Evolutionary conservation across 176 grass and related monocot genomes (phyloP).

Genomic region (maize (Zea mays)): DNA sequence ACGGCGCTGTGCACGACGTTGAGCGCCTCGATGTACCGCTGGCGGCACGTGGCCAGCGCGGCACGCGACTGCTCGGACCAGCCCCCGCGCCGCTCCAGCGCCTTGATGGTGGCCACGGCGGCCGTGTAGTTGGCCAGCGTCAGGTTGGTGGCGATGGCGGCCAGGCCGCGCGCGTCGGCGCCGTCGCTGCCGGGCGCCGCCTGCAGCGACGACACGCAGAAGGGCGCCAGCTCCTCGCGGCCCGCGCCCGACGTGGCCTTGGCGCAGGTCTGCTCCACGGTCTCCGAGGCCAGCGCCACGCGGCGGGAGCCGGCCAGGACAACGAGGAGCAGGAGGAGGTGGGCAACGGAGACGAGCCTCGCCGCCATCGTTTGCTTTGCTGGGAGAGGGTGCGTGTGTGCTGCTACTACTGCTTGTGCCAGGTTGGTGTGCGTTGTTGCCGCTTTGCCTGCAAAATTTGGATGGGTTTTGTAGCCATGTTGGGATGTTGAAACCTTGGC

Average conservation of each 20-base stretch:
- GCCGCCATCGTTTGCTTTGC: conserved; percentile 28
- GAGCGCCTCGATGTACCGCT: conserved; percentile 45
- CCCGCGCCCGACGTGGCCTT: conserved; percentile 25
- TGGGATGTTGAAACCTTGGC: neutral
- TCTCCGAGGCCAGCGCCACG: neutral
- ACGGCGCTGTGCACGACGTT: conserved; percentile 58
- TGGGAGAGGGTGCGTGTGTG: neutral
- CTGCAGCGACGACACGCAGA: conserved; percentile 47
- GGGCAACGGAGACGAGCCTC: neutral
- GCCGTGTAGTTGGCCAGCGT: conserved; percentile 59
- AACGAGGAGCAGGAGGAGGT: neutral
- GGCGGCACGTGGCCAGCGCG: conserved; percentile 44
- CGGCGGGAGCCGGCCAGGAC: neutral
- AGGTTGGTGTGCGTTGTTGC: neutral
- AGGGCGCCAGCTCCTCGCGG: conserved; percentile 2
- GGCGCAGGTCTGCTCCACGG: conserved; percentile 34
- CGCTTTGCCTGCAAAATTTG: neutral
- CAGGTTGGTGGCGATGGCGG: conserved; percentile 50
- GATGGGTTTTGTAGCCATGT: conserved; percentile 14
- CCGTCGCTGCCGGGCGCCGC: conserved; percentile 34
- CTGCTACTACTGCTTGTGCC: neutral
- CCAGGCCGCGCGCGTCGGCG: conserved; percentile 43
- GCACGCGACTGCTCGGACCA: conserved; percentile 11
- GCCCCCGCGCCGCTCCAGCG: conserved; percentile 13
- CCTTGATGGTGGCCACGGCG: conserved; percentile 42